These are phyloP conservation scores for Malbranchea zuffiana DNA, from an alignment of 2,329 filamentous ascomycete species.

Conservation along the genomic window DNA sequence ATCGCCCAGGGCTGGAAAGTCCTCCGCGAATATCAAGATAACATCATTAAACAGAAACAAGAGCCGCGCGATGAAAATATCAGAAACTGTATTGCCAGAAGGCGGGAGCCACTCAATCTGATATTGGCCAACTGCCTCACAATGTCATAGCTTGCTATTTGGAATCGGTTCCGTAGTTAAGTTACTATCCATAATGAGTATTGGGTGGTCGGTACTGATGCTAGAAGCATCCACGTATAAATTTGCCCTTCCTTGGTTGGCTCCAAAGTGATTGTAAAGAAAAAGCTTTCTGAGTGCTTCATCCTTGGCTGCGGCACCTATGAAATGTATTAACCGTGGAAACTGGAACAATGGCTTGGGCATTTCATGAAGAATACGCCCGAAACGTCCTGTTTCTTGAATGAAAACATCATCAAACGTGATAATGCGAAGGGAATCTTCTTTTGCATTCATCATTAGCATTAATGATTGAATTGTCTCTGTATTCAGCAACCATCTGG, in stretches of 20 bases:
- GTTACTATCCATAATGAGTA: constrained; percentile 4
- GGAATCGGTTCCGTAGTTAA: background rate
- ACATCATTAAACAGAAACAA: constrained; percentile 18
- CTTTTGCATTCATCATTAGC: background rate
- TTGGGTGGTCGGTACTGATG: background rate
- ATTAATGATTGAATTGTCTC: no score
- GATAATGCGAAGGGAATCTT: background rate
- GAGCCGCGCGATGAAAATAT: constrained; percentile 13
- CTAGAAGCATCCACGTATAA: background rate
- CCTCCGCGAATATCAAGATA: constrained; percentile 19
- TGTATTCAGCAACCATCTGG: no score
- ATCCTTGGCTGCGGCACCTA: constrained; percentile 1
- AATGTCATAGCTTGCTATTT: background rate
- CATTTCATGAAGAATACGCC: constrained; percentile 1
- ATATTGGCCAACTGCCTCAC: background rate
- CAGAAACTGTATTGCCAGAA: background rate
- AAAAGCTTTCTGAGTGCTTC: constrained; percentile 5
- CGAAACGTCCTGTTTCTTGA: constrained; percentile 3
- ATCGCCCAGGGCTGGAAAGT: no score
- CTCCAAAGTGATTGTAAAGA: background rate
- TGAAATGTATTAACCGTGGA: constrained; percentile 3
- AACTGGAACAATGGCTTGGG: constrained; percentile 1
- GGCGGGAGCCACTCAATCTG: background rate
- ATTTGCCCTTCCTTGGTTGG: background rate
- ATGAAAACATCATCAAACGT: background rate